phyloP scores from a whole-genome alignment of 2,329 filamentous ascomycete species.

The Monilinia aucupariae region DNA sequence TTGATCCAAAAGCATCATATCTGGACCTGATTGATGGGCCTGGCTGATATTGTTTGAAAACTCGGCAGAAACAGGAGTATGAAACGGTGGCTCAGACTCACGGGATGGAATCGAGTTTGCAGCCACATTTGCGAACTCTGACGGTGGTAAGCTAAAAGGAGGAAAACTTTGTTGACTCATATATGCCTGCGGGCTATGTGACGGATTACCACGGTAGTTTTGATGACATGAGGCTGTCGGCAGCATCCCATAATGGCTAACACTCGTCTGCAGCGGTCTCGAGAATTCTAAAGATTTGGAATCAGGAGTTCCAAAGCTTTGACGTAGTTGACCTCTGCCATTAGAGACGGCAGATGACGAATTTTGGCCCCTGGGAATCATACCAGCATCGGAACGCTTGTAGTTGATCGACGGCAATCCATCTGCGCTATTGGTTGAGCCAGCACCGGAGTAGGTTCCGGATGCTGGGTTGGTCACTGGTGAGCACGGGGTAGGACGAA shows the following conservation, averaged over 20 bases:
- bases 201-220: constrained; percentile 39
- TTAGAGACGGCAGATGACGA: constrained; percentile 20
- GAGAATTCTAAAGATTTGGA: constrained; percentile 37
- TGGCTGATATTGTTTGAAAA: constrained; percentile 36
- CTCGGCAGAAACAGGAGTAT: constrained; percentile 30
- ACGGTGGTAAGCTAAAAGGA: constrained; percentile 57
- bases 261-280: constrained; percentile 45
- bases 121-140: constrained; percentile 47
- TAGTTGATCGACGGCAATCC: constrained; percentile 26
- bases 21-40: constrained; percentile 36
- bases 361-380: constrained; percentile 26
- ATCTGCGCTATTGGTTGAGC: constrained; percentile 29
- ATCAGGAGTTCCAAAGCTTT: constrained; percentile 33
- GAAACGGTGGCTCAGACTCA: constrained; percentile 30
- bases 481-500: constrained; percentile 30
- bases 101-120: constrained; percentile 35
- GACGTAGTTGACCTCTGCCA: constrained; percentile 27
- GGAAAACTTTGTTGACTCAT: constrained; percentile 57
- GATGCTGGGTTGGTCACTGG: constrained; percentile 30
- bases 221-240: constrained; percentile 49
- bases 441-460: constrained; percentile 29
- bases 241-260: constrained; percentile 47
- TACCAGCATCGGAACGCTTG: constrained; percentile 34
- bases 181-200: constrained; percentile 45
- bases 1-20: constrained; percentile 57